phyloP scores from a whole-genome alignment of 495 filamentous ascomycete species.

The Gamarada debralockiae region DNA sequence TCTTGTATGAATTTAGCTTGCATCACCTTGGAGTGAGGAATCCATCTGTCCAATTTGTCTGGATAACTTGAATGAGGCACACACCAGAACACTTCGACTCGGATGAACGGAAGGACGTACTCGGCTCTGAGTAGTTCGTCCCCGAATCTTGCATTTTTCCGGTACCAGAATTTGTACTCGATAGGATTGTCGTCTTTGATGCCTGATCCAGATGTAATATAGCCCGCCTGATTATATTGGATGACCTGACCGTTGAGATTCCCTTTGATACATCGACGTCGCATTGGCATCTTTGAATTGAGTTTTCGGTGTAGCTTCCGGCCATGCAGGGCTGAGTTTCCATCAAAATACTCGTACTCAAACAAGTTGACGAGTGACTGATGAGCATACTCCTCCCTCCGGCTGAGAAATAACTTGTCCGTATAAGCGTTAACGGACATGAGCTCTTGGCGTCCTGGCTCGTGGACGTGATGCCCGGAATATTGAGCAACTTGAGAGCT shows the following conservation, averaged over 20 bases:
- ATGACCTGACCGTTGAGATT: constrained; percentile 42
- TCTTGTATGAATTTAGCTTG: constrained; percentile 55
- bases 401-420: constrained; percentile 41
- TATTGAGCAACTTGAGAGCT: constrained; percentile 46
- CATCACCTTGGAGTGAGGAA: constrained; percentile 54
- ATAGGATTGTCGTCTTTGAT: constrained; percentile 52
- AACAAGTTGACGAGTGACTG: constrained; percentile 45
- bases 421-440: constrained; percentile 45
- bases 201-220: constrained; percentile 50
- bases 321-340: too few relatives aligned
- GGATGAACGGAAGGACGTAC: constrained; percentile 51
- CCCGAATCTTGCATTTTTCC: constrained; percentile 50
- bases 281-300: constrained; percentile 39
- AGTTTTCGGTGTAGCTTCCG: too few relatives aligned
- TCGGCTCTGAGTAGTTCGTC: constrained; percentile 57
- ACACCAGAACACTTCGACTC: constrained; percentile 55
- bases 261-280: constrained; percentile 44
- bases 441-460: constrained; percentile 40
- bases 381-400: constrained; percentile 44
- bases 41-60: constrained; percentile 53
- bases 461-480: constrained; percentile 37
- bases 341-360: constrained; percentile 44
- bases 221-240: constrained; percentile 52
- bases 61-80: constrained; percentile 48
- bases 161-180: constrained; percentile 55